Percentiles rank a stretch among this genome's conserved stretches.
These are phyloP conservation scores for Echites panduratus DNA, from an alignment of 257 asterid genomes.

Conservation along the genomic window DNA sequence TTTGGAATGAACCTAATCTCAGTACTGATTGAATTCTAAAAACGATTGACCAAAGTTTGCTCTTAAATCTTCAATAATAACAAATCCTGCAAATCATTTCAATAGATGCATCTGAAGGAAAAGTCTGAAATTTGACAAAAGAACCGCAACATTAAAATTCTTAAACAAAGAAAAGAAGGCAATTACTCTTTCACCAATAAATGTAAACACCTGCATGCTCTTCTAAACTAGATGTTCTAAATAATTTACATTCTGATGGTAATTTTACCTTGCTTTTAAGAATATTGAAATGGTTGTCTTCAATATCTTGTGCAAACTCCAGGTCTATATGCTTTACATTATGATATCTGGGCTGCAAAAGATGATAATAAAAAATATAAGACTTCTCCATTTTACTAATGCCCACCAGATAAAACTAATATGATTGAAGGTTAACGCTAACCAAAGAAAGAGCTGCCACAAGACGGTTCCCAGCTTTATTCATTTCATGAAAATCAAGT, in stretches of 20 bases:
- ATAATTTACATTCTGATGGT: not conserved
- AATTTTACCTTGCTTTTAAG: conserved; percentile 56
- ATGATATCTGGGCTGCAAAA: conserved; percentile 69
- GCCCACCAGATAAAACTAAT: not conserved
- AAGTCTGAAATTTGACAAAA: not conserved
- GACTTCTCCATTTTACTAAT: not conserved
- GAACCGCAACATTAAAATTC: not conserved
- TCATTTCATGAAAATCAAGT: conserved; percentile 87
- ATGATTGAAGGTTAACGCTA: conserved; percentile 1
- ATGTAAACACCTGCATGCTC: not conserved
- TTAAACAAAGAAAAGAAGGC: not conserved
- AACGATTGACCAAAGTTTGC: not conserved
- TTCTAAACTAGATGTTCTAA: not conserved
- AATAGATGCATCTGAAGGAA: not conserved
- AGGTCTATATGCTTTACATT: conserved; percentile 86
- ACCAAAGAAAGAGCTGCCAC: conserved; percentile 86
- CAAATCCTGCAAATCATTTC: not conserved
- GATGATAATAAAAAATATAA: not conserved
- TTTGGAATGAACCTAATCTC: not conserved
- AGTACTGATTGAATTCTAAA: not conserved
- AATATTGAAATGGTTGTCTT: conserved; percentile 67
- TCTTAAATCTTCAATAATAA: not conserved
- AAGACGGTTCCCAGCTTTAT: conserved; percentile 76
- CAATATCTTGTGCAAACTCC: conserved; percentile 81
- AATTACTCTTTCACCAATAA: not conserved